Evolutionary conservation across 2,329 filamentous ascomycete genomes (phyloP), one percentile per base, ranked within the genome.

Genomic region (Ophiobolus disseminans): DNA sequence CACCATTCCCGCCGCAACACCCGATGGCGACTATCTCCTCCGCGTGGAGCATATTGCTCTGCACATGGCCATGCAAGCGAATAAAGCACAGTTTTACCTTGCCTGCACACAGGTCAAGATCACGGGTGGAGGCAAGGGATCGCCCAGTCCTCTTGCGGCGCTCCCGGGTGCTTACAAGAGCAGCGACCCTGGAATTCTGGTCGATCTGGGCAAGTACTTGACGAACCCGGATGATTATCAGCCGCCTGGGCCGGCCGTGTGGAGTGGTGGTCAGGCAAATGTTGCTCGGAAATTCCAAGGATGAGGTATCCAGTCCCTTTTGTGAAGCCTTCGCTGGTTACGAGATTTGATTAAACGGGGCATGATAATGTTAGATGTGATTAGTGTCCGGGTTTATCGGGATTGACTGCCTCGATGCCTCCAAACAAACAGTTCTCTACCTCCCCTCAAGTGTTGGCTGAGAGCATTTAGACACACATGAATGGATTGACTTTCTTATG

Each of bases 101-200:
- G 68, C 69, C 5, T 78, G 76, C 44, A 69, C 68, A 4, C 76
- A 78, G 53, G 59, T 78, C 45, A 75, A 69, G 37, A 69, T 78
- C 14, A 75, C 75, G 0, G 73, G 70, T 11, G 73, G 75, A 9
- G 76, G 75, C 5, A 70, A 45, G 45, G 67, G 72, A n/a, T 65
- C 53, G 5, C 75, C 75, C 1, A 59, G 64, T 3, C 73, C 73
- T 1, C 30, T 67, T 17, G 65, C 46, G 8, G 34, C 53, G 4
- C 44, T 67, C 3, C 63, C 63, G 1, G 63, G 63, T 1, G 63
- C 63, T 11, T 67, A 67, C 26, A 61, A 65, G 54, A 58, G 49
- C 30, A 57, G 4, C 8, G 63, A 67, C 40, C 62, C 63, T 1
- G 63, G 63, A 10, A 65, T 67, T 32, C 40, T 65, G 28, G 63